Base-by-base conservation (phyloP, 2,329 filamentous ascomycete species). In the Aspergillus candidus region DNA sequence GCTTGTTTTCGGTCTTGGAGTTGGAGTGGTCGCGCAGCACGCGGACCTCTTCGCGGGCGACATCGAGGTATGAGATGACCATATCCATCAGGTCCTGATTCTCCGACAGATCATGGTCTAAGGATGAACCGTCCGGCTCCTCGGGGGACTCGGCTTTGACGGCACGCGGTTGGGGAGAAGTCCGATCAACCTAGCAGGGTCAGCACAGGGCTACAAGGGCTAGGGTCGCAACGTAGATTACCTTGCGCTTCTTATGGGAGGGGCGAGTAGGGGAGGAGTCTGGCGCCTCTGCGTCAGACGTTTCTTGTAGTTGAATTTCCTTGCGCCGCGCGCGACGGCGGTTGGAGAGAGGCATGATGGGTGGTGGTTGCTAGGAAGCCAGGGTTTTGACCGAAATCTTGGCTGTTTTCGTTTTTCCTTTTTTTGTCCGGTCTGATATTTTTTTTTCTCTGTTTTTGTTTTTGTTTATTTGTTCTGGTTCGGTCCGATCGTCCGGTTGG, bases 191-290 rank as follows among this genome's bases (percentile, higher is more conserved):
- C 63, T 68, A 42, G 40, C 10, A 18, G 43, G 46, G 46, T 50
- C 40, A 45, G 29, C 31, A 40, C 37, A 17, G n/a, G 38, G 41
- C 38, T 36, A 32, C 32, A n/a, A 29, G 36, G 17, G 15, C 18
- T 4, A 18, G 18, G 18, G 32, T 38, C 33, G 32, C 32, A 11
- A 27, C 38, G 18, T 49, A 40, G 15, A 27, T 45, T 43, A 74
- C 72, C 67, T 70, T 74, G 66, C 70, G 68, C 61, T 72, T 73
- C 57, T 73, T 74, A 41, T 63, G 61, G 15, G 71, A 67, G 12
- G 70, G 69, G 32, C 67, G 69, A 52, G 63, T 68, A 34, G 72
- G 70, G 31, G 72, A 74, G 30, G 72, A 74, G 49, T 72, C 70
- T 51, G 69, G 64, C 30, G 65, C 61, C 49, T 73, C 71, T 45